phyloP scores from a whole-genome alignment of 2,329 filamentous ascomycete genomes.

The Hymenoscyphus occultus region DNA sequence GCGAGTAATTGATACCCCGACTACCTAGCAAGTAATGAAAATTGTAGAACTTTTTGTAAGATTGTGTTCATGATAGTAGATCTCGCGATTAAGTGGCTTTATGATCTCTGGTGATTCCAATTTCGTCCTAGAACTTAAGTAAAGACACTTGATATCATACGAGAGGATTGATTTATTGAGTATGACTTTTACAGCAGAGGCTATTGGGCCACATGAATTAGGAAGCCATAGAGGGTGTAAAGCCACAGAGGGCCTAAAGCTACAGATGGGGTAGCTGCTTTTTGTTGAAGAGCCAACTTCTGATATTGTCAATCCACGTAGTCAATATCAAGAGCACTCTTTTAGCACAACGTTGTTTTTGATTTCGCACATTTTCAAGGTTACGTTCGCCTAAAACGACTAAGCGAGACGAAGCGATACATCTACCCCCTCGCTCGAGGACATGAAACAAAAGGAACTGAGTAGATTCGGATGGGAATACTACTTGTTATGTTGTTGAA shows the following conservation, averaged over 20 bases:
- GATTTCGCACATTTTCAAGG: not conserved
- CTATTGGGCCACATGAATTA: too few relatives aligned
- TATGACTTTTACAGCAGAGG: too few relatives aligned
- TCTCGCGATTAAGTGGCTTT: not conserved
- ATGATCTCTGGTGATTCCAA: too few relatives aligned
- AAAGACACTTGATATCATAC: too few relatives aligned
- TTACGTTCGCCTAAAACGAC: not conserved
- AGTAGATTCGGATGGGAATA: not conserved
- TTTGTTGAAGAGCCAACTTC: not conserved
- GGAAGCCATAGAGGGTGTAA: too few relatives aligned
- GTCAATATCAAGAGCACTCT: not conserved
- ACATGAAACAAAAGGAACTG: not conserved
- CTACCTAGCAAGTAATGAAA: not conserved
- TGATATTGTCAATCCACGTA: not conserved
- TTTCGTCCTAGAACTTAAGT: too few relatives aligned
- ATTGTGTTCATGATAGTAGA: not conserved
- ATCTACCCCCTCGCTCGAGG: not conserved
- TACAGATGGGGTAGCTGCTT: too few relatives aligned
- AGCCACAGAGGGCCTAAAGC: too few relatives aligned
- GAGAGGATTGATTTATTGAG: too few relatives aligned
- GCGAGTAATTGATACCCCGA: constrained; percentile 36
- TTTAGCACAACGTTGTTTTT: not conserved
- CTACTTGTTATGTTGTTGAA: not conserved
- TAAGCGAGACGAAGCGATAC: not conserved
- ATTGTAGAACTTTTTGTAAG: not conserved